Evolutionary conservation across 176 grass and related monocot species (phyloP), one percentile per base, ranked within the genome.

Genomic region (Chloris gayana): DNA sequence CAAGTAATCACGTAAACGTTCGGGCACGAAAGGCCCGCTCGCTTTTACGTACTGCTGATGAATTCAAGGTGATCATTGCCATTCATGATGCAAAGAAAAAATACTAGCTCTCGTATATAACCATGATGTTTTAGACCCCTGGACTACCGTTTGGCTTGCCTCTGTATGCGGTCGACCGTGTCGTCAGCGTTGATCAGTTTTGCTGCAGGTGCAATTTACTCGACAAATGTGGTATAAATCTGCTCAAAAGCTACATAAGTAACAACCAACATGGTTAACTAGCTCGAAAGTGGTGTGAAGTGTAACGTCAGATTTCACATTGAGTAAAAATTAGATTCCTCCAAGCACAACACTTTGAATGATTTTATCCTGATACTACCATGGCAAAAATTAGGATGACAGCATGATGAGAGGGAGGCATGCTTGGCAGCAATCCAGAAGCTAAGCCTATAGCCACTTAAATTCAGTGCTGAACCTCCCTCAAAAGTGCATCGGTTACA

Each of bases 391-490:
- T 65, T 22, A 49, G 59, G 39, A 82, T 61, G 67, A 79, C 21
- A 78, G 59, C 67, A 89, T 82, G 78, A 86, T 86, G 68, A 74
- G 19, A 26, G 14, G 19, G 39, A 62, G 63, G 88, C 88, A 86
- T 86, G 88, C 88, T 77, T 77, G 73, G 88, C 88, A 86, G 83
- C 83, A 82, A 89, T 89, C 83, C 79, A 86, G 67, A 82, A 47
- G 79, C 78, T 89, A 85, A 88, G 38, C 72, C 18, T 61, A 73
- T 73, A 82, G 78, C 50, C 71, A 77, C 88, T 89, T 62, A 82
- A 89, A 78, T 89, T 89, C 88, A 89, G 83, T 82, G 83, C 79
- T 89, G 31, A 86, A 78, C 83, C 85, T 82, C 67, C 39, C 78
- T 49, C 39, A 27, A 86, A 89, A 89, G 78, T 67, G 29, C 73